A percentile compares a stretch with the other conserved stretches of the same genome.
phyloP scores from a whole-genome alignment of 2,329 filamentous ascomycete species.

The Xylariaceae sp. region DNA sequence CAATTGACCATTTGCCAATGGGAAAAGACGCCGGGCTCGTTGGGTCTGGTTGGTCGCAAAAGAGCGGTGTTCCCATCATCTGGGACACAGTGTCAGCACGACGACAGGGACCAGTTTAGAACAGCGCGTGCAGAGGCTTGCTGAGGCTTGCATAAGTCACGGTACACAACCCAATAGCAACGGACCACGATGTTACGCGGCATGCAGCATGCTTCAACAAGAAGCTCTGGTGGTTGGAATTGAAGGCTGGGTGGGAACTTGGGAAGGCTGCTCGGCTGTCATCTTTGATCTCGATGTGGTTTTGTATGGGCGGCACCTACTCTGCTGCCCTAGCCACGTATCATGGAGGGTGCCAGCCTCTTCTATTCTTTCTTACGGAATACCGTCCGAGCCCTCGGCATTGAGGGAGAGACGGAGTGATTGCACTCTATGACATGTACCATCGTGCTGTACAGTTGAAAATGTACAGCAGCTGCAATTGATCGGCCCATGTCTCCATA shows the following conservation, averaged over 20 bases:
- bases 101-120: slow-evolving; percentile 21
- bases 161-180: slow-evolving; percentile 25
- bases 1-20: neutral
- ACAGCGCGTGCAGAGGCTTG: neutral
- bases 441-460: slow-evolving; percentile 6
- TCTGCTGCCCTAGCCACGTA: no score
- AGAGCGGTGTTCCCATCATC: neutral
- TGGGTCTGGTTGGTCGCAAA: neutral
- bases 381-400: no score
- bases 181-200: slow-evolving; percentile 26
- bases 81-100: slow-evolving; percentile 12
- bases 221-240: slow-evolving; percentile 11
- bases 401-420: no score
- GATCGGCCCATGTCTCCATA: neutral
- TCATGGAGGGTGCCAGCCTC: no score
- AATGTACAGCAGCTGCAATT: neutral
- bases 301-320: no score
- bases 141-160: slow-evolving; percentile 26
- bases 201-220: slow-evolving; percentile 13
- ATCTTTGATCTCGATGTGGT: slow-evolving; percentile 1
- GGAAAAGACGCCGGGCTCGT: neutral
- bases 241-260: slow-evolving; percentile 5
- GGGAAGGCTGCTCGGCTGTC: slow-evolving; percentile 10
- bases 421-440: neutral
- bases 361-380: no score